Conservation (phyloP, 2,329 filamentous ascomycete species). For the Ceratocystis destructans region DNA sequence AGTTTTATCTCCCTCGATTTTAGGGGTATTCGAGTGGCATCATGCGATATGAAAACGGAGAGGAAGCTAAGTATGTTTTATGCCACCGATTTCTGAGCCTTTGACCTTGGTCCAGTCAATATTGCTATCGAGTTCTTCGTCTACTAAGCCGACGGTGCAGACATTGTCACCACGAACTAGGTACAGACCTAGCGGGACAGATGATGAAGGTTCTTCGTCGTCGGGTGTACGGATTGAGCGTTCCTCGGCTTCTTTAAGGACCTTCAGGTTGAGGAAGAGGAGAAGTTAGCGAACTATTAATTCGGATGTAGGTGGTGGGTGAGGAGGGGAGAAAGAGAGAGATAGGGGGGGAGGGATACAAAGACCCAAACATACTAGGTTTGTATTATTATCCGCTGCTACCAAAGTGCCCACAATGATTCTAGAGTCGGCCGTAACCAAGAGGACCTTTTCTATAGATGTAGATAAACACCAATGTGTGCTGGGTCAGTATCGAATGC, state of each 20-base stretch:
- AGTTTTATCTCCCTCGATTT: not conserved
- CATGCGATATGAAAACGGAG: not conserved
- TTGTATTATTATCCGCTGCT: constrained; percentile 82
- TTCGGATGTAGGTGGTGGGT: constrained; percentile 23
- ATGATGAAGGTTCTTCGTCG: constrained; percentile 64
- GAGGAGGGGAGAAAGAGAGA: no score
- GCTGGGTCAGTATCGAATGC: not conserved
- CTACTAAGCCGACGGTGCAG: constrained; percentile 74
- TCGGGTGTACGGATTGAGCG: constrained; percentile 79
- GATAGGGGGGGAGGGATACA: not conserved
- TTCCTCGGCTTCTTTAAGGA: constrained; percentile 71
- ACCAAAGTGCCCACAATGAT: constrained; percentile 71
- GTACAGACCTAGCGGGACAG: constrained; percentile 77
- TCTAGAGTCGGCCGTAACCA: constrained; percentile 84
- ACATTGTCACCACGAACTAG: constrained; percentile 92
- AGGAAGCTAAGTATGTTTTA: constrained; percentile 48
- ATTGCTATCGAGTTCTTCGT: constrained; percentile 74
- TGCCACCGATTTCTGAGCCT: constrained; percentile 67
- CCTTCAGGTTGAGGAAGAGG: constrained; percentile 32
- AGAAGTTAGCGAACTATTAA: not conserved
- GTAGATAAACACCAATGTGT: not conserved
- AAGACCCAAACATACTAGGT: constrained; percentile 44
- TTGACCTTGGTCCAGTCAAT: constrained; percentile 91
- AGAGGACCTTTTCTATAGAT: constrained; percentile 66
- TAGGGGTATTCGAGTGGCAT: not conserved